phyloP scores from a whole-genome alignment of 768 basidiomycete genomes.

The Pulveroboletus sp. region DNA sequence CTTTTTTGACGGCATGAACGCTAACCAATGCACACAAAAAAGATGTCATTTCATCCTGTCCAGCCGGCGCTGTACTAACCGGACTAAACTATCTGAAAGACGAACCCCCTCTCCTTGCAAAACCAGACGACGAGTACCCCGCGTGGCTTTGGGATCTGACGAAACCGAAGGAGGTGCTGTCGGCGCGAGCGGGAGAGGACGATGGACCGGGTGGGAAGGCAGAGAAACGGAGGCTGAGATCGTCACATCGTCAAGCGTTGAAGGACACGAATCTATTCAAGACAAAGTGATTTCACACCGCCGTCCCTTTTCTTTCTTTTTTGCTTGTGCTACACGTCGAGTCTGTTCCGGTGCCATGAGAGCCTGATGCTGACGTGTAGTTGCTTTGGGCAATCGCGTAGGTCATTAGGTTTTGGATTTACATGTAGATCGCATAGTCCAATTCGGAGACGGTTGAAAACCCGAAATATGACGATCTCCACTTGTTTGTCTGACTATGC shows the following conservation, averaged over 20 bases:
- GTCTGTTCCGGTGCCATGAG: not conserved
- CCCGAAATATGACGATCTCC: not conserved
- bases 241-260: constrained; percentile 62
- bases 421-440: not conserved
- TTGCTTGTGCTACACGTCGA: not conserved
- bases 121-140: constrained; percentile 81
- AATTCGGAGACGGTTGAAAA: too few relatives aligned
- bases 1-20: not conserved
- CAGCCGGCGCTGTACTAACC: constrained; percentile 67
- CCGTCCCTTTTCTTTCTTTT: too few relatives aligned
- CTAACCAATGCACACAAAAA: not conserved
- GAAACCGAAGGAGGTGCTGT: constrained; percentile 49
- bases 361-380: not conserved
- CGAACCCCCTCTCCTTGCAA: constrained; percentile 70
- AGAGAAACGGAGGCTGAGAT: constrained; percentile 51
- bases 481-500: not conserved
- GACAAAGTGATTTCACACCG: constrained; percentile 46
- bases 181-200: constrained; percentile 34
- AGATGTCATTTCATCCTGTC: constrained; percentile 53
- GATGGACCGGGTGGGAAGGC: constrained; percentile 72
- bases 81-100: constrained; percentile 82
- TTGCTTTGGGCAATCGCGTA: not conserved
- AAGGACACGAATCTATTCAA: constrained; percentile 85
- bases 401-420: not conserved
- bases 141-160: constrained; percentile 84